Evolutionary conservation across 129 eudicot genomes (phyloP).

Genomic region (Flaveria sonorensis): DNA sequence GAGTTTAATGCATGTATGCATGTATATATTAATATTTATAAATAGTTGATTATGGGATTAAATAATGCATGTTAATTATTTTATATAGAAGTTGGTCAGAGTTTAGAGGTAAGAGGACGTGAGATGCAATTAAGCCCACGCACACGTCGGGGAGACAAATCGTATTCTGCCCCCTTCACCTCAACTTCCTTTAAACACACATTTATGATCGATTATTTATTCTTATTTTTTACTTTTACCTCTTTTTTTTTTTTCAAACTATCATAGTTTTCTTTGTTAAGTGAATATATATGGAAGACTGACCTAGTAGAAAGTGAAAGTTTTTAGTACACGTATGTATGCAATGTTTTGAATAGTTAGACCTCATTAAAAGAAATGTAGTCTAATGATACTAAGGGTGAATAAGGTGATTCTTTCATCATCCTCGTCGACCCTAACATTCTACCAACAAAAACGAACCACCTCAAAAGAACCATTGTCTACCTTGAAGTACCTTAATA

Average conservation of each 20-base stretch:
- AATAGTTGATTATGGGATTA: constrained; percentile 8
- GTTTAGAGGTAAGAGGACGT: constrained; percentile 48
- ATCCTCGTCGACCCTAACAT: no score
- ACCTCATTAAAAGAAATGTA: no score
- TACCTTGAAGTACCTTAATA: no score
- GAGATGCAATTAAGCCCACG: constrained; percentile 46
- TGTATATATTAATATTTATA: background rate
- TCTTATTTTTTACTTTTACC: constrained; percentile 9
- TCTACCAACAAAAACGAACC: no score
- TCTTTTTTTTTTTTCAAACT: background rate
- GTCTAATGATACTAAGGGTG: no score
- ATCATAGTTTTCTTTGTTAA: background rate
- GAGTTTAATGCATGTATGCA: background rate
- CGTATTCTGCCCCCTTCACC: constrained; percentile 39
- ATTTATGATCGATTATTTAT: constrained; percentile 11
- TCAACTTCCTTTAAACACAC: constrained; percentile 34
- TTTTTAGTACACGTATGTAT: no score
- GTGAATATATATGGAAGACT: no score
- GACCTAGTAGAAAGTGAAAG: no score
- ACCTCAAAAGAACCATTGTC: no score
- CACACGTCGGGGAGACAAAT: constrained; percentile 54
- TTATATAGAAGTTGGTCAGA: constrained; percentile 14
- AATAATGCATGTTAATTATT: constrained; percentile 12
- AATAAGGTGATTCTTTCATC: no score
- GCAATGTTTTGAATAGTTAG: no score